Evolutionary conservation across 495 filamentous ascomycete species (phyloP).

Genomic region (Aspergillus nidulans): DNA sequence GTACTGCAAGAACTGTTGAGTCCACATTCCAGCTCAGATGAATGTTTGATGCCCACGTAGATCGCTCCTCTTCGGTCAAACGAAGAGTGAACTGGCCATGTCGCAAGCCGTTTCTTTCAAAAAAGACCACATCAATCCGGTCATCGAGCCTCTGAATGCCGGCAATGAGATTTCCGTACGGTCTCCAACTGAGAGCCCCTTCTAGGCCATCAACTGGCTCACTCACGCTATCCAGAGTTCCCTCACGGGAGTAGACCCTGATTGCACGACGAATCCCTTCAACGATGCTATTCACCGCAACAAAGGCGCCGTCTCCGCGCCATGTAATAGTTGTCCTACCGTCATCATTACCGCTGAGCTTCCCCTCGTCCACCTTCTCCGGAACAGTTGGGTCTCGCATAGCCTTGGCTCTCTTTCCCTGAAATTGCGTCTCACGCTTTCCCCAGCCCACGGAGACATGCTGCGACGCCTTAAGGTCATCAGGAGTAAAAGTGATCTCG

Average conservation of each 20-base stretch:
- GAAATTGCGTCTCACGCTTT: constrained; percentile 96
- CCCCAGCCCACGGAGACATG: constrained; percentile 99
- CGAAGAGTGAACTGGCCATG: constrained; percentile 87
- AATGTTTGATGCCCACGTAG: constrained; percentile 55
- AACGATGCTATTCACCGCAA: constrained; percentile 79
- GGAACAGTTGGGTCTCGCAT: constrained; percentile 91
- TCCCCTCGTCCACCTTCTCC: constrained; percentile 83
- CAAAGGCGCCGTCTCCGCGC: constrained; percentile 90
- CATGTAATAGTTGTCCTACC: constrained; percentile 70
- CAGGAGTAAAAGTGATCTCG: constrained; percentile 61
- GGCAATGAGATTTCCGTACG: constrained; percentile 83
- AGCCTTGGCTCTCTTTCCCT: constrained; percentile 86
- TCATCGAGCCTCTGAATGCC: constrained; percentile 69
- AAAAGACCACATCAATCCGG: constrained; percentile 82
- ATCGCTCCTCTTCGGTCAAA: constrained; percentile 52
- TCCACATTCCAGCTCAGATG: constrained; percentile 81
- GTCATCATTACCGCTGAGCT: constrained; percentile 68
- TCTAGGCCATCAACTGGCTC: constrained; percentile 91
- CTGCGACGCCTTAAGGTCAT: constrained; percentile 81
- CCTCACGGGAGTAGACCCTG: constrained; percentile 85
- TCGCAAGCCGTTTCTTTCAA: constrained; percentile 90
- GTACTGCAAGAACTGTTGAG: constrained; percentile 83
- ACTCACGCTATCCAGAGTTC: constrained; percentile 81
- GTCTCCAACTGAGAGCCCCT: constrained; percentile 84
- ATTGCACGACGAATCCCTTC: constrained; percentile 64